These are phyloP conservation scores for Ogataea siamensis DNA, from an alignment of 805 yeast genomes.

Conservation along the genomic window DNA sequence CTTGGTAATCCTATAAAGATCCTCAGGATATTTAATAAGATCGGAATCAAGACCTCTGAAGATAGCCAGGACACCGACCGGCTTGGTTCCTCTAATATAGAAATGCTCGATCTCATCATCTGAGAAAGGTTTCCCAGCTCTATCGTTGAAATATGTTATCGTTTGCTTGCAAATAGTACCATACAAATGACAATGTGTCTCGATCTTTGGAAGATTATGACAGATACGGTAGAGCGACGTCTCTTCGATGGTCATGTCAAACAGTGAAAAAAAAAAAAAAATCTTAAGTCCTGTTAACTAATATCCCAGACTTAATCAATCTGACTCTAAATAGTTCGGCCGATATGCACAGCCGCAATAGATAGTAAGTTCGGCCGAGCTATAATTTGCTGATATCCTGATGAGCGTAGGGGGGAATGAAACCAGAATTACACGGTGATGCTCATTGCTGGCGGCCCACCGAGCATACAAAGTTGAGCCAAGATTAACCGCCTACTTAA, in stretches of 20 bases:
- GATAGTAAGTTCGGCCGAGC: slow-evolving; percentile 9
- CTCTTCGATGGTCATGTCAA: neutral
- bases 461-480: too few species aligned
- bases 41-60: slow-evolving; percentile 29
- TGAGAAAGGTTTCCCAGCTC: slow-evolving; percentile 25
- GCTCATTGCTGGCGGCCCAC: too few species aligned
- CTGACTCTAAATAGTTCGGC: slow-evolving; percentile 4
- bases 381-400: neutral
- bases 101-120: slow-evolving; percentile 28
- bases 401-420: neutral
- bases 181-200: slow-evolving; percentile 33
- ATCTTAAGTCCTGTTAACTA: neutral
- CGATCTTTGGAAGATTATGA: slow-evolving; percentile 32
- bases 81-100: slow-evolving; percentile 33
- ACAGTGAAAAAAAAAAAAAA: neutral
- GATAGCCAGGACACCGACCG: slow-evolving; percentile 32
- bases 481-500: too few species aligned
- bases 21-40: slow-evolving; percentile 25
- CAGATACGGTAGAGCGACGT: slow-evolving; percentile 21
- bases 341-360: slow-evolving; percentile 7
- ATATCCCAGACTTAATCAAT: neutral
- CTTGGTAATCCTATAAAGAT: slow-evolving; percentile 28
- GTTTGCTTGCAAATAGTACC: slow-evolving; percentile 32
- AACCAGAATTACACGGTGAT: too few species aligned
- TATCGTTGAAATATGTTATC: slow-evolving; percentile 23